These are phyloP conservation scores for Exophiala sp. DNA, from an alignment of 2,329 filamentous ascomycete species.

Conservation along the genomic window DNA sequence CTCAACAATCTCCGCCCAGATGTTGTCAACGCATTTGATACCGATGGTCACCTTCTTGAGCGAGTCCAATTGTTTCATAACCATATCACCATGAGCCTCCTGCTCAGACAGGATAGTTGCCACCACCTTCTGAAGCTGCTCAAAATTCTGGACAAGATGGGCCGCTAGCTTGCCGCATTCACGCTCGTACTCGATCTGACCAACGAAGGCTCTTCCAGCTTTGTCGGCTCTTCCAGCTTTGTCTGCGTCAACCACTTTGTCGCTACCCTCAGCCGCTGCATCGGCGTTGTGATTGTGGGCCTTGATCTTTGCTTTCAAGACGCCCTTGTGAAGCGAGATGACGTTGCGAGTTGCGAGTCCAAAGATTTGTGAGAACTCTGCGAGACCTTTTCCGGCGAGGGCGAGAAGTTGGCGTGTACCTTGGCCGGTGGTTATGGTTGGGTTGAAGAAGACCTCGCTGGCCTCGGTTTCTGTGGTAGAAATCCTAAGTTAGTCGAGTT, in stretches of 20 bases:
- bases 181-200: too few relatives aligned
- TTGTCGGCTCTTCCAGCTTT: too few relatives aligned
- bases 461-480: constrained; percentile 4
- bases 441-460: constrained; percentile 15
- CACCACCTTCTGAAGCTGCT: constrained; percentile 10
- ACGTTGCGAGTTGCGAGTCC: too few relatives aligned
- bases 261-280: too few relatives aligned
- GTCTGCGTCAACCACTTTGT: too few relatives aligned
- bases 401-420: constrained; percentile 6
- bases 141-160: constrained; percentile 5
- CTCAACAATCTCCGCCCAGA: constrained; percentile 10
- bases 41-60: constrained; percentile 10
- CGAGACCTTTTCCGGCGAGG: constrained; percentile 3
- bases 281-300: too few relatives aligned
- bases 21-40: constrained; percentile 11
- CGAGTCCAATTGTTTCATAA: neutral
- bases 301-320: too few relatives aligned
- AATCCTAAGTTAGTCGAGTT: neutral
- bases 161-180: neutral
- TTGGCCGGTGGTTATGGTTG: constrained; percentile 6
- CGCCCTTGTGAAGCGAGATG: too few relatives aligned
- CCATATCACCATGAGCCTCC: constrained; percentile 2
- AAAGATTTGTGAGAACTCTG: neutral
- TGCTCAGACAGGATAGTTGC: constrained; percentile 5
- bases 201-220: too few relatives aligned